phyloP scores from a whole-genome alignment of 129 eudicot species.

The Sambucus nigra region DNA sequence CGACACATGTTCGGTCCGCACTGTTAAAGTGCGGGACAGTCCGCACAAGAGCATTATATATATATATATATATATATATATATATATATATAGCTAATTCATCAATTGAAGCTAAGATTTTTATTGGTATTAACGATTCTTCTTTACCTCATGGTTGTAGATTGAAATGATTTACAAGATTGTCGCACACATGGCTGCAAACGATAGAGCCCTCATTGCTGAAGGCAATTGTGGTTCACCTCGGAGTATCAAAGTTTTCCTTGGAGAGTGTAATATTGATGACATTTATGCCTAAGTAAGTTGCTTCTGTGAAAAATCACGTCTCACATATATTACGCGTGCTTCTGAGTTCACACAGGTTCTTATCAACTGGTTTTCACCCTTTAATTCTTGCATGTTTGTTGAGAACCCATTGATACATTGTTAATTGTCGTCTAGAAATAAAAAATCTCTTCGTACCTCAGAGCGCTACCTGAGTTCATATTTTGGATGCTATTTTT shows the following conservation, averaged over 20 bases:
- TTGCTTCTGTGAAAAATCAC: too few relatives aligned
- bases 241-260: slow-evolving; percentile 68
- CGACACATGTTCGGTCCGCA: too few relatives aligned
- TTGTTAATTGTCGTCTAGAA: too few relatives aligned
- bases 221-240: slow-evolving; percentile 94
- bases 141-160: slow-evolving; percentile 31
- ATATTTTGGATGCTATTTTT: too few relatives aligned
- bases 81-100: too few relatives aligned
- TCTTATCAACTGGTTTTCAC: not conserved
- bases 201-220: slow-evolving; percentile 89
- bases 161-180: slow-evolving; percentile 97
- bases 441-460: too few relatives aligned
- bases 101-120: not conserved
- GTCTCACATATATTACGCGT: not conserved
- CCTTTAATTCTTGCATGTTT: not conserved
- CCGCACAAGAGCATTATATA: too few relatives aligned
- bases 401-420: slow-evolving; percentile 12
- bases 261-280: slow-evolving; percentile 90
- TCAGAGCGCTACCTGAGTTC: too few relatives aligned
- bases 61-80: too few relatives aligned
- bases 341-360: not conserved
- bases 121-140: slow-evolving; percentile 1
- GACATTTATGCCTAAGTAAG: slow-evolving; percentile 44
- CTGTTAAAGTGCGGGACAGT: too few relatives aligned
- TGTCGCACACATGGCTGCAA: slow-evolving; percentile 91